Evolutionary conservation across 179 eudicot species (phyloP).

Genomic region (Beta lomatogona): DNA sequence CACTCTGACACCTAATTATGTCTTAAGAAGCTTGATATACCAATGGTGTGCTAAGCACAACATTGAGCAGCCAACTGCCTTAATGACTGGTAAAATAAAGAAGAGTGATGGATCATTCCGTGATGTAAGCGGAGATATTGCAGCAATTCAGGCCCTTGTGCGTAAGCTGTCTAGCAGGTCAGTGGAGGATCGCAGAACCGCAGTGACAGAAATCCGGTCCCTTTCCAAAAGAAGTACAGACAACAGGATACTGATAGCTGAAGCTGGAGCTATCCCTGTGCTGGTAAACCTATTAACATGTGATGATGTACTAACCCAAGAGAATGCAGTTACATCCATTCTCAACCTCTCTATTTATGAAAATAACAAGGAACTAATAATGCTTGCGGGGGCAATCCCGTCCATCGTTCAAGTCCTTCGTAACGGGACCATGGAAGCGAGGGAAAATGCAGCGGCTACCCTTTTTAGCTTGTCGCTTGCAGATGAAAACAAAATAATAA

Average conservation of each 20-base stretch:
- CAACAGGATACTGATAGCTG: slow-evolving; percentile 50
- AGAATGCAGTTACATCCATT: slow-evolving; percentile 51
- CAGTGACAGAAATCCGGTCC: slow-evolving; percentile 46
- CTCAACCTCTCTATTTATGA: slow-evolving; percentile 51
- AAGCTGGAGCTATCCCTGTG: slow-evolving; percentile 53
- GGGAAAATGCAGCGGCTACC: slow-evolving; percentile 52
- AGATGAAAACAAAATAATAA: slow-evolving; percentile 52
- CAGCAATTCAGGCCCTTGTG: slow-evolving; percentile 45
- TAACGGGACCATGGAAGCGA: slow-evolving; percentile 45
- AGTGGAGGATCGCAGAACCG: slow-evolving; percentile 36
- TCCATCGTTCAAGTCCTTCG: slow-evolving; percentile 52
- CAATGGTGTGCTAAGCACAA: slow-evolving; percentile 52
- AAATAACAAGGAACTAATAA: slow-evolving; percentile 50
- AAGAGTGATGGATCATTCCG: slow-evolving; percentile 53
- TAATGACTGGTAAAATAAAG: slow-evolving; percentile 46
- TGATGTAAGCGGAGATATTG: slow-evolving; percentile 50
- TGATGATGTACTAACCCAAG: slow-evolving; percentile 42
- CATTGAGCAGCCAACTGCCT: slow-evolving; percentile 47
- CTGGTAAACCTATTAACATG: slow-evolving; percentile 44
- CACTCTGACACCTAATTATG: slow-evolving; percentile 50
- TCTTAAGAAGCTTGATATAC: slow-evolving; percentile 43
- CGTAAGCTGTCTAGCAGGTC: slow-evolving; percentile 40
- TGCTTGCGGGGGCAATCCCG: slow-evolving; percentile 51
- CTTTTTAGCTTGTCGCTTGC: slow-evolving; percentile 54
- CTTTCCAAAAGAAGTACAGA: slow-evolving; percentile 52